Evolutionary conservation across 1,139 yeast genomes (phyloP).

Genomic region (Magnusiomyces clavatus): DNA sequence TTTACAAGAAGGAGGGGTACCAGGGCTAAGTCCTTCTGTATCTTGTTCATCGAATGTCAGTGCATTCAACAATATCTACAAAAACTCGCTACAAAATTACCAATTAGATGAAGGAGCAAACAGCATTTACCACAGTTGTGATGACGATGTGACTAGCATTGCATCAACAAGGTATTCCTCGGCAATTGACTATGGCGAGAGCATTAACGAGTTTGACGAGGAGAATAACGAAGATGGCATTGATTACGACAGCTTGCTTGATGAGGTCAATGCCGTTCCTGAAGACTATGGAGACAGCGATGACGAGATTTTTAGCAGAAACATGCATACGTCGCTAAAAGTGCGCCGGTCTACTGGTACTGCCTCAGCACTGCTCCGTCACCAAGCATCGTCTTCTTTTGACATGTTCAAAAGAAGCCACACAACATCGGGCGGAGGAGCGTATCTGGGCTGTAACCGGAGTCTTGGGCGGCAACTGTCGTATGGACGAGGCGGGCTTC

Average conservation of each 20-base stretch:
- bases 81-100: too few species aligned
- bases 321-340: not conserved
- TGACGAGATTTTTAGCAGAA: conserved; percentile 1
- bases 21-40: too few species aligned
- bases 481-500: conserved; percentile 4
- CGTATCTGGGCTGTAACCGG: not conserved
- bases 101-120: too few species aligned
- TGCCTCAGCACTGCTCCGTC: not conserved
- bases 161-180: conserved; percentile 1
- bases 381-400: not conserved
- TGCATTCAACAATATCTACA: too few species aligned
- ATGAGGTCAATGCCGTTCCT: conserved; percentile 15
- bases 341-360: not conserved
- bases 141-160: not conserved
- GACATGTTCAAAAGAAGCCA: not conserved
- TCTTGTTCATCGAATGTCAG: too few species aligned
- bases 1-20: too few species aligned
- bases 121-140: too few species aligned
- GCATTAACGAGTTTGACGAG: not conserved
- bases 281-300: conserved; percentile 7
- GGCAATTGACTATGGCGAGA: conserved; percentile 4
- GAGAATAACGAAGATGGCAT: conserved; percentile 4
- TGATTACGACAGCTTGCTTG: conserved; percentile 13
- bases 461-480: not conserved
- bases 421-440: not conserved